Evolutionary conservation across 352 stramenopile genomes (phyloP).

Genomic region (Aphanomyces astaci): DNA sequence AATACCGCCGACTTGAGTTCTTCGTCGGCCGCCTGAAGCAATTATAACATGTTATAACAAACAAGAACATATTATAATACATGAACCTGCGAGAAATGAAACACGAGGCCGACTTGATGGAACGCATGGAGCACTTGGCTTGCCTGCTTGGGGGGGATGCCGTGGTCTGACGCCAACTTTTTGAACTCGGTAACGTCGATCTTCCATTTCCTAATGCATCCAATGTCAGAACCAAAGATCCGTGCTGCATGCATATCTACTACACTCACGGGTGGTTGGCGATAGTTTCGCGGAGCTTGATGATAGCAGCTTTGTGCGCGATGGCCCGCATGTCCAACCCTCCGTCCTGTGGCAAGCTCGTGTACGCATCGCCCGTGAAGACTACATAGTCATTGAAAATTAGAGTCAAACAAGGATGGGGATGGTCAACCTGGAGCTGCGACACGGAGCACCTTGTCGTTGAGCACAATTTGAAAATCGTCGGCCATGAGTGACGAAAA

Average conservation of each 20-base stretch:
- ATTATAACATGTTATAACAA: too few relatives aligned
- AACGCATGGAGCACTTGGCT: slow-evolving; percentile 64
- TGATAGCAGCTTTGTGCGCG: slow-evolving; percentile 70
- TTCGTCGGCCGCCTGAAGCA: slow-evolving; percentile 52
- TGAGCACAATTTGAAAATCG: slow-evolving; percentile 76
- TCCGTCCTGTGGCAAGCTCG: slow-evolving; percentile 58
- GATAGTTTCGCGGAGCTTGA: slow-evolving; percentile 60
- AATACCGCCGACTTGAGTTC: slow-evolving; percentile 70
- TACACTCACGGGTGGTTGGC: slow-evolving; percentile 43
- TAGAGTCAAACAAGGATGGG: background rate
- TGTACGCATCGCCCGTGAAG: slow-evolving; percentile 51
- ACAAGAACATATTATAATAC: too few relatives aligned
- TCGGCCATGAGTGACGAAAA: slow-evolving; percentile 62
- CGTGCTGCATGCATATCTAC: background rate
- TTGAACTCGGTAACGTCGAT: slow-evolving; percentile 41
- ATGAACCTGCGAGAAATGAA: slow-evolving; percentile 66
- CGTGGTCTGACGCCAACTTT: slow-evolving; percentile 53
- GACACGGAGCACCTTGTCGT: slow-evolving; percentile 66
- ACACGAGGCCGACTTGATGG: slow-evolving; percentile 64
- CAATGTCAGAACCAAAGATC: too few relatives aligned
- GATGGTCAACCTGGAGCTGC: slow-evolving; percentile 34
- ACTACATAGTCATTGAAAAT: background rate
- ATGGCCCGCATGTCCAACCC: slow-evolving; percentile 73
- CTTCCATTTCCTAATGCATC: slow-evolving; percentile 28
- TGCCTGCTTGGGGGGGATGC: slow-evolving; percentile 79